phyloP scores from a whole-genome alignment of 2,329 filamentous ascomycete genomes.

The Raffaelea albimanens region DNA sequence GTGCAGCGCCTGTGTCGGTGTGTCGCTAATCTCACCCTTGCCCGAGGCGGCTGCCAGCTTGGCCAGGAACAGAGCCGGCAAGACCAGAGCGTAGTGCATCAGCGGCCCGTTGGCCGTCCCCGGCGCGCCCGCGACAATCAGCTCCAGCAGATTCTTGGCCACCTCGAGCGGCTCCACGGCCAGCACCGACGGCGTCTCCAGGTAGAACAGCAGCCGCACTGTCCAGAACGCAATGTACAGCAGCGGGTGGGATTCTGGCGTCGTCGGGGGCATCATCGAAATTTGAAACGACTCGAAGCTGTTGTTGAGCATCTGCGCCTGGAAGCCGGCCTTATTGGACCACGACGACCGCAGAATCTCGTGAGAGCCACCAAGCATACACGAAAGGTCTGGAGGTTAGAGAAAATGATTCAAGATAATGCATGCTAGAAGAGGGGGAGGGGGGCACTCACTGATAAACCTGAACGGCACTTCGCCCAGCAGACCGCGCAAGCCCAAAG shows the following conservation, averaged over 20 bases:
- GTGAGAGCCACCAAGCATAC: background rate
- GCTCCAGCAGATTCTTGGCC: constrained; percentile 46
- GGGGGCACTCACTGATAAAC: constrained; percentile 57
- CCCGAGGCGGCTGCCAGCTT: constrained; percentile 47
- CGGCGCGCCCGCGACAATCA: constrained; percentile 33
- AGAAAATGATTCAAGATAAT: background rate
- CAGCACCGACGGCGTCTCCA: constrained; percentile 46
- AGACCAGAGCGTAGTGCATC: background rate
- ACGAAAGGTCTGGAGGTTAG: no score
- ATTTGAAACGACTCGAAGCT: constrained; percentile 58
- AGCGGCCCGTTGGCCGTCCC: background rate
- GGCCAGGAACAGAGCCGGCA: constrained; percentile 34
- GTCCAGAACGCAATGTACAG: constrained; percentile 64
- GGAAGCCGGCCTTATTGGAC: no score
- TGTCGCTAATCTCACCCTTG: constrained; percentile 34
- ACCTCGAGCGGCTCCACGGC: constrained; percentile 51
- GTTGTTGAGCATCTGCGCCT: constrained; percentile 29
- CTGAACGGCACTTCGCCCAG: constrained; percentile 57
- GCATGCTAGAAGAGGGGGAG: background rate
- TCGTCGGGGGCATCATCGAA: constrained; percentile 48
- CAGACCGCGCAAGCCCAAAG: constrained; percentile 47
- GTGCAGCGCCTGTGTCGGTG: constrained; percentile 24
- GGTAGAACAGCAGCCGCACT: constrained; percentile 52
- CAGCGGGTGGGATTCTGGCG: constrained; percentile 40
- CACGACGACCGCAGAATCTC: background rate